Evolutionary conservation across 2,329 filamentous ascomycete genomes (phyloP).

Genomic region (Colletotrichum sp.): DNA sequence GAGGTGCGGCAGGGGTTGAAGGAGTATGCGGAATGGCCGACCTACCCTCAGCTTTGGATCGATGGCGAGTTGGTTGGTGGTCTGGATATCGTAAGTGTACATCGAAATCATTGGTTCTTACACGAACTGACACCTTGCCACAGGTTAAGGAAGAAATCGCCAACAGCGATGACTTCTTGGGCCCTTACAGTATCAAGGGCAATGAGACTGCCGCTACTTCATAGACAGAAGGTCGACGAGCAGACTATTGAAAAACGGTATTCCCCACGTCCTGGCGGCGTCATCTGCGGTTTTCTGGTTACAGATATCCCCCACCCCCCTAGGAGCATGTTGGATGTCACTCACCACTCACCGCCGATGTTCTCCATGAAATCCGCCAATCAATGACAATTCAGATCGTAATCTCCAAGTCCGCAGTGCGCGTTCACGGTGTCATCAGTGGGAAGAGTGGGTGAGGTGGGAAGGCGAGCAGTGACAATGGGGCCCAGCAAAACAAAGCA

Average conservation of each 20-base stretch:
- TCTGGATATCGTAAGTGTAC: conserved; percentile 83
- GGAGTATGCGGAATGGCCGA: conserved; percentile 98
- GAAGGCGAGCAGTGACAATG: background rate
- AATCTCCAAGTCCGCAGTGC: background rate
- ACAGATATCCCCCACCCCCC: background rate
- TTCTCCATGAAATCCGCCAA: background rate
- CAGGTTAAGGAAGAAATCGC: conserved; percentile 94
- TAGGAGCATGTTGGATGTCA: background rate
- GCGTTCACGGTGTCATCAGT: background rate
- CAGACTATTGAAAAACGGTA: background rate
- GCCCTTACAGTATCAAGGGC: conserved; percentile 66
- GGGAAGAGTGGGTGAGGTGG: background rate
- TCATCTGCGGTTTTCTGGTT: background rate
- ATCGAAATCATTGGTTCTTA: background rate
- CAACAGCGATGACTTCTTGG: conserved; percentile 82
- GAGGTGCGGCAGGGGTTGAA: conserved; percentile 96
- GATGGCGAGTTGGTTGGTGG: conserved; percentile 90
- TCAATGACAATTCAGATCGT: background rate
- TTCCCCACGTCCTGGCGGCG: background rate
- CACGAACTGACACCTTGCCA: background rate
- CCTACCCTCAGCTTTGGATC: conserved; percentile 94
- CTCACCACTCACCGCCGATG: background rate
- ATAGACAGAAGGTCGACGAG: background rate
- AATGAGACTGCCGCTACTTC: conserved; percentile 41
- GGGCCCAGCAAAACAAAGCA: background rate